These are phyloP conservation scores for Daedaleopsis nitida DNA, from an alignment of 768 basidiomycete genomes.

Conservation along the genomic window DNA sequence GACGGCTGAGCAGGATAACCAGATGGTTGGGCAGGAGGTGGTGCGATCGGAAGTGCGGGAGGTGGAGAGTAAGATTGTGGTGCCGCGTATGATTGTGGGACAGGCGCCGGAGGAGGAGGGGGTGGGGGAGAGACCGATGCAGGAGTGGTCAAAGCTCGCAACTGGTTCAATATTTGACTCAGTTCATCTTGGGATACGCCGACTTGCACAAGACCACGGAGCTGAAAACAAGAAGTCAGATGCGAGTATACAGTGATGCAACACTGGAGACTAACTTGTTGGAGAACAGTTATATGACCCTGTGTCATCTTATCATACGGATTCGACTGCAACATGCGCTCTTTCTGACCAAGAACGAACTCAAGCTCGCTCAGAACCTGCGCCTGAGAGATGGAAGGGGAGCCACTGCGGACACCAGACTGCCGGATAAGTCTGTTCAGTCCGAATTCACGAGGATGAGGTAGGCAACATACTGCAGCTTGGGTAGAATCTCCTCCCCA, in stretches of 20 bases:
- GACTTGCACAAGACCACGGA: conserved; percentile 71
- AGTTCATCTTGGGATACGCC: conserved; percentile 83
- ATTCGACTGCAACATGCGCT: conserved; percentile 69
- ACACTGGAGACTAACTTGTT: conserved; percentile 59
- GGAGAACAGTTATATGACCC: conserved; percentile 75
- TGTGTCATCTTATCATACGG: conserved; percentile 70
- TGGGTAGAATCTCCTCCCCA: conserved; percentile 62
- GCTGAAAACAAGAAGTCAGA: conserved; percentile 38
- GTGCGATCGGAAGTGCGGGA: conserved; percentile 25
- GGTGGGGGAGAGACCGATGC: conserved; percentile 33
- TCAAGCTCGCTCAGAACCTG: conserved; percentile 86
- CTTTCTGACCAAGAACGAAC: conserved; percentile 79
- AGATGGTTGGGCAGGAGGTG: conserved; percentile 26
- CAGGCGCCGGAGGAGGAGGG: conserved; percentile 14
- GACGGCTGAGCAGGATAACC: conserved; percentile 35
- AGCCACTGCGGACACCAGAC: conserved; percentile 23
- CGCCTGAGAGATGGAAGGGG: conserved; percentile 60
- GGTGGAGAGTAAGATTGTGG: conserved; percentile 23
- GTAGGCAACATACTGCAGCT: conserved; percentile 39
- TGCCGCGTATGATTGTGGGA: conserved; percentile 23
- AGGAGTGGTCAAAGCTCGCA: conserved; percentile 61
- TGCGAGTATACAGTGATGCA: background rate
- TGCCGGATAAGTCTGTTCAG: conserved; percentile 5
- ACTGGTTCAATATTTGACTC: conserved; percentile 69
- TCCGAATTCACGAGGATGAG: background rate